Evolutionary conservation across 345 rosid genomes (phyloP).

Genomic region (Melaleuca quinquenervia): DNA sequence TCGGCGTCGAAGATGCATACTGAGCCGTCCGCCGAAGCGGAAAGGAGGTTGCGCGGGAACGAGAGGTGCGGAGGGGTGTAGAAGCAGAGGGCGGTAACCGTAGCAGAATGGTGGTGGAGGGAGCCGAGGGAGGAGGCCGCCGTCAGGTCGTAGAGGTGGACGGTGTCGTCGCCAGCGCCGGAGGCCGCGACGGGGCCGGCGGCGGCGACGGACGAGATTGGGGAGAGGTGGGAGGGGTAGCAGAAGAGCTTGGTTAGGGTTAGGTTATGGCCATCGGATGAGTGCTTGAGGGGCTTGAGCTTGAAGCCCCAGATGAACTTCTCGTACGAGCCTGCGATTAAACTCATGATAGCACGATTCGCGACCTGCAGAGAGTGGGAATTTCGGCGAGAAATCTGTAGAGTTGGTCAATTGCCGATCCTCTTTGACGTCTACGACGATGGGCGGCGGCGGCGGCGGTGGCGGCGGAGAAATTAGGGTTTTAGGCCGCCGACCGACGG

Average conservation of each 20-base stretch:
- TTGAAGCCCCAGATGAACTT: conserved; percentile 82
- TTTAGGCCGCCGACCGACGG: neutral
- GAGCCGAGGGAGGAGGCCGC: conserved; percentile 81
- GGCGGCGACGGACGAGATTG: conserved; percentile 72
- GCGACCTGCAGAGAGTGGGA: neutral
- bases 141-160: conserved; percentile 79
- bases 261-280: conserved; percentile 15
- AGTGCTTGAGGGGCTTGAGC: conserved; percentile 37
- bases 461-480: neutral
- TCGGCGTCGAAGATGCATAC: conserved; percentile 78
- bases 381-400: neutral
- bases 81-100: conserved; percentile 70
- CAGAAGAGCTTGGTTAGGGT: conserved; percentile 66
- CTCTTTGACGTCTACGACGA: neutral
- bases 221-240: conserved; percentile 78
- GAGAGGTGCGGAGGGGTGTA: conserved; percentile 64
- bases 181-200: conserved; percentile 80
- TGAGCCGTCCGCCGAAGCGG: conserved; percentile 76
- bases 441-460: neutral
- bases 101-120: conserved; percentile 56
- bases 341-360: conserved; percentile 24
- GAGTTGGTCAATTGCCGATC: neutral
- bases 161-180: conserved; percentile 70
- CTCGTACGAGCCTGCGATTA: conserved; percentile 91
- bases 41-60: conserved; percentile 80